These are phyloP conservation scores for Ensete glaucum DNA, from an alignment of 176 grass and related monocot species.

Conservation along the genomic window DNA sequence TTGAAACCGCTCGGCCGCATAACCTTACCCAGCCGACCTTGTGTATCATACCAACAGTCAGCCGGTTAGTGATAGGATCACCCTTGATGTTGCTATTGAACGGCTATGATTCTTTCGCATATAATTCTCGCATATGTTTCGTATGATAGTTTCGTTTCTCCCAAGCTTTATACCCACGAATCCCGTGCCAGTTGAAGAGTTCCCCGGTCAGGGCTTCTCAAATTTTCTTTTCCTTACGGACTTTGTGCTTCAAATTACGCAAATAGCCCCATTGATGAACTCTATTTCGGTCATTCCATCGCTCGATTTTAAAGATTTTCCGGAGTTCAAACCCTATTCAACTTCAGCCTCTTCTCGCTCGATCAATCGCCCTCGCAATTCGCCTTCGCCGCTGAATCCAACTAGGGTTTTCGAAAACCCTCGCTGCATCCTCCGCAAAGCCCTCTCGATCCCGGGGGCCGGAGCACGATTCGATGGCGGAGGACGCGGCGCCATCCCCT, in stretches of 20 bases:
- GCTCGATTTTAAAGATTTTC: not conserved
- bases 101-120: not conserved
- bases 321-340: not conserved
- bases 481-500: slow-evolving; percentile 20
- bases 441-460: not conserved
- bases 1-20: too few species aligned
- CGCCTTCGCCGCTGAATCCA: not conserved
- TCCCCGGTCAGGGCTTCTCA: not conserved
- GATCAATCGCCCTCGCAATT: not conserved
- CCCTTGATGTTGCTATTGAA: too few species aligned
- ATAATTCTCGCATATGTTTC: not conserved
- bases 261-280: not conserved
- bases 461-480: slow-evolving; percentile 14
- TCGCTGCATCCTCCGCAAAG: not conserved
- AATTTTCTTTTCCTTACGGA: not conserved
- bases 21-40: too few species aligned
- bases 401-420: slow-evolving; percentile 4
- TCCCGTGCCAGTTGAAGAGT: not conserved
- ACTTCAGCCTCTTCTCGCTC: not conserved
- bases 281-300: not conserved
- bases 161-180: not conserved
- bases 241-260: not conserved
- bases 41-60: too few species aligned
- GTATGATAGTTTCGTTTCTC: too few species aligned
- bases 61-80: too few species aligned